Base-by-base conservation (phyloP, 169 alveolate species). In the Eimeria necatrix region DNA sequence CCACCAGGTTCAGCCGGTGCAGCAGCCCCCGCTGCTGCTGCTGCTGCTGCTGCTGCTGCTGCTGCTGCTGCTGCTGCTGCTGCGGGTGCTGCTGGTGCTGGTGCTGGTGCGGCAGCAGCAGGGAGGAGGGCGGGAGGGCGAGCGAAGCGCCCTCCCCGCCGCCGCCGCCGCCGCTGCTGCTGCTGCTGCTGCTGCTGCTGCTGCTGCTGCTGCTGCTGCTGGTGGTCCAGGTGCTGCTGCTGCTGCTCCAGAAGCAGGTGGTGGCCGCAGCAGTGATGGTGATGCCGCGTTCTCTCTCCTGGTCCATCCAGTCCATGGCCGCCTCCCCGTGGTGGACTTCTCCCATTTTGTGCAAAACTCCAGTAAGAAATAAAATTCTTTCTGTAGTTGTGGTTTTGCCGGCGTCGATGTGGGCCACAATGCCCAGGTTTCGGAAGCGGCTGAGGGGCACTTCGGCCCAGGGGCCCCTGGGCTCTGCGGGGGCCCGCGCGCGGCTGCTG, bases 331-430 rank as follows among this genome's bases (percentile, higher is more conserved):
- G 97, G 68, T 97, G 98, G 26, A 97, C 98, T 92, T 97, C 98
- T 20, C 98, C 98, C n/a, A 97, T 96, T 74, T 96, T 95, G 74
- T 94, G 96, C 89, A 98, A 98, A 93, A 96, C 99, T 41, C 99
- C 99, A 18, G 99, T 98, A 86, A 98, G 98, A 89, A 95, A 98
- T 49, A 98, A 96, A 97, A 98, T 98, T 90, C 99, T 96, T 96
- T 99, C 99, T 10, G 99, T 98, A 26, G 99, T 97, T 32, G 99
- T 98, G 24, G 99, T 98, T 96, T 99, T 99, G 5, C 99, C 99
- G 16, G 99, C 99, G 95, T 99, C 99, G 53, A 99, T 98, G 94
- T 99, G 99, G 41, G 99, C 99, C 91, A 99, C 98, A 74, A 99
- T 98, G 24, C 99, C 99, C 71, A 98, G 96, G 95, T 98, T 98